Base-by-base conservation (phyloP, 139 green algal genomes). In the Tetraselmis striata region DNA sequence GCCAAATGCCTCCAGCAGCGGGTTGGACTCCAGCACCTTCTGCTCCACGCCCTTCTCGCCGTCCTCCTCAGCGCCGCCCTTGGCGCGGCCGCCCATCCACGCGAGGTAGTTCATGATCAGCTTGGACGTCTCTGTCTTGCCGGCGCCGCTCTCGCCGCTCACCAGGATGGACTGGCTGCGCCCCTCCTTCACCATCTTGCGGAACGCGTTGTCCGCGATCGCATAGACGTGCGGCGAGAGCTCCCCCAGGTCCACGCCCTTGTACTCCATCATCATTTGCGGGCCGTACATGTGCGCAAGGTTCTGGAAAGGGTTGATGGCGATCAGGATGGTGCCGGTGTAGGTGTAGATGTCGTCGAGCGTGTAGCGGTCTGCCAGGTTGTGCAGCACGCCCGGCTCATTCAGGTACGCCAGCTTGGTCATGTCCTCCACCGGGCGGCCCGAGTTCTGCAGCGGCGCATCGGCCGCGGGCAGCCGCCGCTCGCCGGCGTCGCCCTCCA, bases 51-150 rank as follows among this genome's bases (percentile, higher is more conserved):
- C 59, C 30, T 85, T 77, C 77, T 86, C 81, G 1, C 77, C 26
- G 0, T 59, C 24, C 0, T 74, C 81, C 25, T 76, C 75, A 1
- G 79, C 78, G 0, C 74, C 79, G 23, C 90, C 87, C 32, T 85
- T 83, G 0, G 79, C 79, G 1, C 75, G 79, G 28, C 89, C 92
- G 18, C 94, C 94, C 87, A 95, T 92, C 86, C 92, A 96, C 0
- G 94, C 94, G 58, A 97, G 82, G 79, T 97, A 97, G 81, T 93
- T 93, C 97, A 99, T 99, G 82, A 99, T 97, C 22, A 98, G 91
- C 90, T 99, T 99, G 84, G 92, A 96, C 31, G 97, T 99, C 91
- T 99, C 97, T 29, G 97, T 99, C 87, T 99, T 99, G 27, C 97
- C 97, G n/a, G 97, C 97, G 29, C 97, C 97, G 27, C 90, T 97